phyloP scores from a whole-genome alignment of 768 basidiomycete species.

The Macrolepiota dolichaula region DNA sequence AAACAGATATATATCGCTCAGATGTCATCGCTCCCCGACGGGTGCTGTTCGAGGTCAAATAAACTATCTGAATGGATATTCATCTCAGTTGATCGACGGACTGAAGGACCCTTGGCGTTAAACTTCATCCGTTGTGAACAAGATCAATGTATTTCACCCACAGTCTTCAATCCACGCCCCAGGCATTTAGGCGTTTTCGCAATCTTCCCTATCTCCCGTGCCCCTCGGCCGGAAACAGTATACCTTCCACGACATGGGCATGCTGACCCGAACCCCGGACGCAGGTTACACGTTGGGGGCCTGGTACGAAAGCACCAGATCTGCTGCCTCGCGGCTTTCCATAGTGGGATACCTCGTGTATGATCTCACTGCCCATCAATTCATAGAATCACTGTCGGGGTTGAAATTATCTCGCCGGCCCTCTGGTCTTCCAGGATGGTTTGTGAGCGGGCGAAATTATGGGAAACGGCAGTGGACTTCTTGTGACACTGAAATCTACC shows the following conservation, averaged over 20 bases:
- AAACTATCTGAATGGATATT: slow-evolving; percentile 34
- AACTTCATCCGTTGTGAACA: slow-evolving; percentile 14
- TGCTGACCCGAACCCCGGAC: slow-evolving; percentile 67
- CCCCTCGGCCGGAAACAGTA: slow-evolving; percentile 57
- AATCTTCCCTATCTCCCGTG: slow-evolving; percentile 48
- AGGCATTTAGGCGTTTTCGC: slow-evolving; percentile 15
- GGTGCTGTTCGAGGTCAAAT: slow-evolving; percentile 35
- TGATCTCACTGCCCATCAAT: slow-evolving; percentile 29
- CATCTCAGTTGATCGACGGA: slow-evolving; percentile 19
- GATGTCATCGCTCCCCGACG: slow-evolving; percentile 16
- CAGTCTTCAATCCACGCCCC: slow-evolving; percentile 3
- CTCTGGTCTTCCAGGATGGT: slow-evolving; percentile 9
- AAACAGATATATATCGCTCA: slow-evolving; percentile 3
- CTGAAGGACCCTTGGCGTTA: slow-evolving; percentile 18
- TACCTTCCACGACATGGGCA: slow-evolving; percentile 61
- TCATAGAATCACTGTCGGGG: slow-evolving; percentile 22
- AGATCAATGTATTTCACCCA: slow-evolving; percentile 12
- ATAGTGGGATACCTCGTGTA: slow-evolving; percentile 46
- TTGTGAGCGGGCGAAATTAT: slow-evolving; percentile 9
- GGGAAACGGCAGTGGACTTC: slow-evolving; percentile 32
- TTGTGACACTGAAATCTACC: slow-evolving; percentile 8
- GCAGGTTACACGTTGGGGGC: slow-evolving; percentile 59
- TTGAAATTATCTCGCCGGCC: slow-evolving; percentile 9
- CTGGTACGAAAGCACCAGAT: slow-evolving; percentile 42
- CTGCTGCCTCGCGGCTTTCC: slow-evolving; percentile 53